Evolutionary conservation across 78 protist genomes (phyloP).

Genomic region (Dictyostelium intermedium): DNA sequence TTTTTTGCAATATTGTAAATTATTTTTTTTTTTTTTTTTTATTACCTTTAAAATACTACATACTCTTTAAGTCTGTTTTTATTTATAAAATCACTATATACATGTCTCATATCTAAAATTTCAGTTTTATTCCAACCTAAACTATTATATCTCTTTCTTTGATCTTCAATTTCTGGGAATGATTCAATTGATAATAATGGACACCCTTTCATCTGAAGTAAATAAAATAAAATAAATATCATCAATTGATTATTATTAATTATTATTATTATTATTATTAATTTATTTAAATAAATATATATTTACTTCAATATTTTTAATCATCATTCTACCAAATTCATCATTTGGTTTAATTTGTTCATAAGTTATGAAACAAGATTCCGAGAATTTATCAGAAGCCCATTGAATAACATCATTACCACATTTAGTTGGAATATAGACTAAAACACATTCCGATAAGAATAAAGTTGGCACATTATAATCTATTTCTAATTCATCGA

Average conservation of each 20-base stretch:
- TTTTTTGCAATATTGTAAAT: too few relatives aligned
- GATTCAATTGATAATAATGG: conserved; percentile 56
- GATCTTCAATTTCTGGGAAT: conserved; percentile 70
- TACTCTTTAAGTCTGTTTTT: conserved; percentile 52
- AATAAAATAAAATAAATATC: neutral
- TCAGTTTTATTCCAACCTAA: conserved; percentile 68
- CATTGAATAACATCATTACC: conserved; percentile 57
- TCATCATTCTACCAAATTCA: conserved; percentile 80
- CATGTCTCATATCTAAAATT: conserved; percentile 57
- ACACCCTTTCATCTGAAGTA: conserved; percentile 64
- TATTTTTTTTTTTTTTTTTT: neutral
- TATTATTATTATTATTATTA: neutral
- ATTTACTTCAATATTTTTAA: conserved; percentile 76
- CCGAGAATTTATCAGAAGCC: conserved; percentile 33
- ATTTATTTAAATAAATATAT: neutral
- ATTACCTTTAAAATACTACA: neutral
- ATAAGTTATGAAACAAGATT: conserved; percentile 59
- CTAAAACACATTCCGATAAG: conserved; percentile 69
- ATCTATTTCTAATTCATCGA: conserved; percentile 5
- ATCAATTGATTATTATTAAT: neutral
- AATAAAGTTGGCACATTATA: conserved; percentile 65
- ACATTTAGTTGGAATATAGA: conserved; percentile 52
- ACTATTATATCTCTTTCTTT: conserved; percentile 34
- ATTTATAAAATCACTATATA: conserved; percentile 68
- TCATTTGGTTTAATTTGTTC: conserved; percentile 83